Evolutionary conservation across 345 rosid genomes (phyloP), one percentile per base, ranked within the genome.

Genomic region (Citrus mangshanensis): DNA sequence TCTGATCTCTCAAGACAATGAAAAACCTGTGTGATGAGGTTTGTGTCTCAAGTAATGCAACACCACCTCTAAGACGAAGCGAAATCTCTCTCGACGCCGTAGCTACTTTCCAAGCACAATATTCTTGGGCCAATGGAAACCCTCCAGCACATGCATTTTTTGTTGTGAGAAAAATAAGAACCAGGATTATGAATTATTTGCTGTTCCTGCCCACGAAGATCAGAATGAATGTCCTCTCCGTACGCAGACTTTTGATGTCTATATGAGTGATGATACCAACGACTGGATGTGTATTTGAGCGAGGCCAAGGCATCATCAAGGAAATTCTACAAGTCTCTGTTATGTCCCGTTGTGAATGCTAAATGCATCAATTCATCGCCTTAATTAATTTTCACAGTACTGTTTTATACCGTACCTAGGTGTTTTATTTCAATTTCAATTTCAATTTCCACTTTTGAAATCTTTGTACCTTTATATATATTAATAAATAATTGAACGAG

Each of bases 1-100:
- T 74, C 74, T 38, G 86, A 85, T 40, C 65, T 85, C 69, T 88
- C 88, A 16, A 84, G 87, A 61, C 88, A 87, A 73, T 84, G 92
- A 46, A 2, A 56, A 0, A 63, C 87, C 0, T 86, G 88, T 58
- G 92, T 84, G 2, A 49, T 34, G 9, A 75, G 88, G 75, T 86
- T 84, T 70, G 84, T 80, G 61, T 51, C 59, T 37, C 9, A 37
- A 37, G 40, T 37, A 37, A 37, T 37, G 40, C 86, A 84, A 62
- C 86, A 87, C 18, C 14, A 46, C 21, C 9, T 68, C 72, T 46
- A 35, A 1, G 37, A 35, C 37, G 37, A 70, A 73, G 14, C 68
- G 38, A 5, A 65, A 32, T 34, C 35, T n/a, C 9, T 82, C 85
- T 1, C 81, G 82, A 0, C 59, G 19, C 3, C 68, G n/a, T 84